These are phyloP conservation scores for Mortierella hygrophila DNA, from an alignment of 192 early-diverging fungal genomes.

Conservation along the genomic window DNA sequence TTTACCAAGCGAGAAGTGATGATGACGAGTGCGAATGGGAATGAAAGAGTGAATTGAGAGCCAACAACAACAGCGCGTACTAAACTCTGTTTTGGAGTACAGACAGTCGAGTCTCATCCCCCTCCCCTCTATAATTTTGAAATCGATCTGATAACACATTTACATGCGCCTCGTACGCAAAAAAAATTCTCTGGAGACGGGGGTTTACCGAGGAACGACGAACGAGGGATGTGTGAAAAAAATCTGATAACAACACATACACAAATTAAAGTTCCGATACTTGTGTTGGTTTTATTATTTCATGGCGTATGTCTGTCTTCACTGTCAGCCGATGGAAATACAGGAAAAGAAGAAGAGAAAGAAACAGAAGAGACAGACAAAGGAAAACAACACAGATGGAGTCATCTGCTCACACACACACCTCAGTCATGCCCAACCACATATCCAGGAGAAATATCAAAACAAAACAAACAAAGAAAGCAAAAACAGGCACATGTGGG, in stretches of 20 bases:
- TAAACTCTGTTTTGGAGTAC: not conserved
- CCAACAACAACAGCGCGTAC: not conserved
- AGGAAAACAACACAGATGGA: not conserved
- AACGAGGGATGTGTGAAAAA: not conserved
- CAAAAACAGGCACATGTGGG: not conserved
- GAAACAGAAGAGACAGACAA: not conserved
- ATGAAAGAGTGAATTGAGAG: not conserved
- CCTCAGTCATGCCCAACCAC: not conserved
- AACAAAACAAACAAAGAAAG: not conserved
- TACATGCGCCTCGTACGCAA: not conserved
- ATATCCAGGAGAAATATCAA: not conserved
- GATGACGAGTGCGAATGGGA: not conserved
- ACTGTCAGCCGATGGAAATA: constrained; percentile 5
- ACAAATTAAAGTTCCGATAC: not conserved
- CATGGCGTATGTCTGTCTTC: not conserved
- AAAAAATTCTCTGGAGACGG: not conserved
- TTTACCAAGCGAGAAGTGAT: not conserved
- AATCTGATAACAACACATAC: not conserved
- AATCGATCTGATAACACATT: not conserved
- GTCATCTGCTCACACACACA: not conserved
- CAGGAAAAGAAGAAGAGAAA: not conserved
- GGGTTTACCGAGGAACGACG: not conserved
- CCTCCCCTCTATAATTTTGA: not conserved
- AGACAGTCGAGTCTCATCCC: not conserved
- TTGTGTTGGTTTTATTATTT: not conserved